phyloP scores from a whole-genome alignment of 208 protist species.

The Crithidia sp. region DNA sequence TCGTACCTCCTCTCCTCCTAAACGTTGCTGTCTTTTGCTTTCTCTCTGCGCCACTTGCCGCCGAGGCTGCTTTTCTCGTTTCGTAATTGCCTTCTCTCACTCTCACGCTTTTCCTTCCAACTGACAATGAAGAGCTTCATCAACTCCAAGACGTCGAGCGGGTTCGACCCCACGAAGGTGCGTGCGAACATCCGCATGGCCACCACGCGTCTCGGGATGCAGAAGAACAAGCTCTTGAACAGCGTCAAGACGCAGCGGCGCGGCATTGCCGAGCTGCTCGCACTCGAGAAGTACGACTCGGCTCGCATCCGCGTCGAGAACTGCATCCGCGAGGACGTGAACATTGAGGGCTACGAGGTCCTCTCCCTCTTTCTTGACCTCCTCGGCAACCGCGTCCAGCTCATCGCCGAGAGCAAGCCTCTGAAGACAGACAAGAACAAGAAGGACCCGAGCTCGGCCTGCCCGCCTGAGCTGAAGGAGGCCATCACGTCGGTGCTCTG shows the following conservation, averaged over 20 bases:
- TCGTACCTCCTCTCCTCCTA: background rate
- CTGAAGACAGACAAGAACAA: conserved; percentile 46
- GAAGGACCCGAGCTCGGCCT: conserved; percentile 51
- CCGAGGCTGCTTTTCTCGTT: background rate
- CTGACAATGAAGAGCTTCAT: conserved; percentile 47
- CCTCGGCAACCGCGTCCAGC: conserved; percentile 77
- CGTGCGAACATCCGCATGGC: conserved; percentile 87
- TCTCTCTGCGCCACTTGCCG: background rate
- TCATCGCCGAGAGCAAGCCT: conserved; percentile 79
- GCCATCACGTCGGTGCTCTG: conserved; percentile 86
- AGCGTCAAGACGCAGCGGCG: conserved; percentile 86
- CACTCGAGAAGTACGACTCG: conserved; percentile 89
- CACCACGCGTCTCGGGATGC: conserved; percentile 82
- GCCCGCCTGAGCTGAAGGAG: conserved; percentile 92
- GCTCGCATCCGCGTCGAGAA: conserved; percentile 90
- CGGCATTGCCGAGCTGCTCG: conserved; percentile 84
- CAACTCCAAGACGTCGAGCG: conserved; percentile 32
- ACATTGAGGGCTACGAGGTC: conserved; percentile 88
- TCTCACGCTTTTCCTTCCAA: no score
- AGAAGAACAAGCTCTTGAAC: conserved; percentile 91
- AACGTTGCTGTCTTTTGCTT: conserved; percentile 1
- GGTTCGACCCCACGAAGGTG: conserved; percentile 76
- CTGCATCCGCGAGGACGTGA: conserved; percentile 88
- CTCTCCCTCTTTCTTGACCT: conserved; percentile 87
- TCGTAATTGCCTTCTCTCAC: background rate